Conservation (phyloP, 176 grass and related monocot genomes). For the Triticum turgidum region DNA sequence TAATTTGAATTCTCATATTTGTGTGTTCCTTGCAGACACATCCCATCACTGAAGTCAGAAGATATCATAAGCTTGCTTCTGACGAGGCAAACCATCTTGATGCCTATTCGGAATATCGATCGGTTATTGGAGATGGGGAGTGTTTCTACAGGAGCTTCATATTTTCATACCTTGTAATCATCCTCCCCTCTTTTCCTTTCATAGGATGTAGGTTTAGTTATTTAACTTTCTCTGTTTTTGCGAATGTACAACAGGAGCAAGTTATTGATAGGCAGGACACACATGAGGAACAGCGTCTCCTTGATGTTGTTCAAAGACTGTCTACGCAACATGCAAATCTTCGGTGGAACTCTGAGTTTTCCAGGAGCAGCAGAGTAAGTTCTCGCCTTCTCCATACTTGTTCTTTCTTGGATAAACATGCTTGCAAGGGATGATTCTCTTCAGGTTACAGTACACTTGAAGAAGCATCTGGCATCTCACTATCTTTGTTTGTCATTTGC, state of each 20-base stretch:
- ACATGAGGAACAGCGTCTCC: constrained; percentile 33
- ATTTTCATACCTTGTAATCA: constrained; percentile 47
- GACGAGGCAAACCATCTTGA: neutral
- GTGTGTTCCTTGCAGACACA: constrained; percentile 23
- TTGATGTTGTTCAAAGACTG: constrained; percentile 31
- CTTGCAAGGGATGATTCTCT: constrained; percentile 20
- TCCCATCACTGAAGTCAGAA: neutral
- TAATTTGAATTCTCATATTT: constrained; percentile 10
- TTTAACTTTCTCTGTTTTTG: constrained; percentile 13
- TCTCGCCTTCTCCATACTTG: neutral
- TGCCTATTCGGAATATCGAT: constrained; percentile 14
- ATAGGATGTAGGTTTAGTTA: constrained; percentile 17
- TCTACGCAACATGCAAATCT: neutral
- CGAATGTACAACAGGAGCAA: constrained; percentile 38
- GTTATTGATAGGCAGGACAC: constrained; percentile 41
- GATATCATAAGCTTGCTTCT: neutral
- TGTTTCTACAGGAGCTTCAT: constrained; percentile 58
- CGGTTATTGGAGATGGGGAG: constrained; percentile 36
- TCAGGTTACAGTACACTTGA: neutral
- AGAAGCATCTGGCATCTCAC: constrained; percentile 14
- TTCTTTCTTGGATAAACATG: constrained; percentile 6
- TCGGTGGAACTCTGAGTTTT: constrained; percentile 19
- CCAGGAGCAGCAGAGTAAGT: constrained; percentile 19
- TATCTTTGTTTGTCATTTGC: constrained; percentile 28
- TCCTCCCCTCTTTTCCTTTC: constrained; percentile 8